Percentiles rank a stretch among this genome's conserved stretches.
Evolutionary conservation across 345 rosid genomes (phyloP).

Genomic region (Aethionema arabicum): DNA sequence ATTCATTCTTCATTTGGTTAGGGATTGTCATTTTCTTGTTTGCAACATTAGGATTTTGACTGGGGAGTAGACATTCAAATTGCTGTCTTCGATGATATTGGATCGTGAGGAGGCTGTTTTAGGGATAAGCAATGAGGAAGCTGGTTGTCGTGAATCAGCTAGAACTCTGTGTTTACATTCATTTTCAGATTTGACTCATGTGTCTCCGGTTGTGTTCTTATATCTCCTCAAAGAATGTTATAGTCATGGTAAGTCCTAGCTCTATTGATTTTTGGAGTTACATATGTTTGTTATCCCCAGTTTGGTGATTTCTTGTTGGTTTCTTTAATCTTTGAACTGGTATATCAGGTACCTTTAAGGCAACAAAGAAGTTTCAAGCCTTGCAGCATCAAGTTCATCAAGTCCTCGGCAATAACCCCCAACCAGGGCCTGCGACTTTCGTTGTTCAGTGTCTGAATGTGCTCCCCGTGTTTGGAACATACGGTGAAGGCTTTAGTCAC

Average conservation of each 20-base stretch:
- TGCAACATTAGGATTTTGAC: slow-evolving; percentile 18
- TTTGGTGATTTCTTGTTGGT: neutral
- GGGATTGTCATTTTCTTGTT: neutral
- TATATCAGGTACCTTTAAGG: slow-evolving; percentile 67
- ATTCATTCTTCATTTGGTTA: neutral
- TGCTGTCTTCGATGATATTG: slow-evolving; percentile 43
- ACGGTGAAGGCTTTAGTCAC: slow-evolving; percentile 89
- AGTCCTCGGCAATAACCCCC: slow-evolving; percentile 59
- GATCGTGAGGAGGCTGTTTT: slow-evolving; percentile 39
- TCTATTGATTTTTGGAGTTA: slow-evolving; percentile 7
- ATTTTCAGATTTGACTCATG: slow-evolving; percentile 56
- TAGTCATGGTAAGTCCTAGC: slow-evolving; percentile 49
- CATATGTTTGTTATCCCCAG: neutral
- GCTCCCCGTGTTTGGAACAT: slow-evolving; percentile 67
- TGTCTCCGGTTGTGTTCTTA: slow-evolving; percentile 71
- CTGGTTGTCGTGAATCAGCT: slow-evolving; percentile 19
- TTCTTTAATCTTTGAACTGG: neutral
- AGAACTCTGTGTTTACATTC: slow-evolving; percentile 52
- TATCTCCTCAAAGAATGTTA: slow-evolving; percentile 82
- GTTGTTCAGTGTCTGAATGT: slow-evolving; percentile 57
- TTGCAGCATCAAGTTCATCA: slow-evolving; percentile 72
- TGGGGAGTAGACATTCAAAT: slow-evolving; percentile 4
- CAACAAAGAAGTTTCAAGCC: slow-evolving; percentile 66
- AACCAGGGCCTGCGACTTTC: slow-evolving; percentile 74
- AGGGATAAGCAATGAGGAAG: slow-evolving; percentile 22